A percentile compares a stretch with the other conserved stretches of the same genome.
Conservation (phyloP, 1,284 basidiomycete genomes). For the Heterobasidion parviporum region DNA sequence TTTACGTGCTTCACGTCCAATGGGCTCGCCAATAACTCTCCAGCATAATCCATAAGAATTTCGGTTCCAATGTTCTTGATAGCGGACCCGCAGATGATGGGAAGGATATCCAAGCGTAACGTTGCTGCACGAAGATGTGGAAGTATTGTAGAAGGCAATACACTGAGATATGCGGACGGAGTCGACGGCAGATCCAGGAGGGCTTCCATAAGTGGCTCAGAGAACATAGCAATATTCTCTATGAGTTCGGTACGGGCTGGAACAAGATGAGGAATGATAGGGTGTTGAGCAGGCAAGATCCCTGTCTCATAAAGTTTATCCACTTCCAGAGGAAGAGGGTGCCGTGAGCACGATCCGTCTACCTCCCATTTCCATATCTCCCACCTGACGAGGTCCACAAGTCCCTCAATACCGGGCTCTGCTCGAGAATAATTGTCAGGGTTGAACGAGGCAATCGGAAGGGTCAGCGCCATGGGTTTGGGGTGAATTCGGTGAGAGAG, state of each 20-base stretch:
- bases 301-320: constrained; percentile 32
- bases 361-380: constrained; percentile 66
- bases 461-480: constrained; percentile 61
- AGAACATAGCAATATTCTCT: constrained; percentile 74
- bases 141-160: constrained; percentile 44
- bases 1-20: constrained; percentile 45
- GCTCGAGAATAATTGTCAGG: constrained; percentile 54
- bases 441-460: constrained; percentile 74
- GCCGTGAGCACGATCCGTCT: constrained; percentile 33
- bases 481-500: constrained; percentile 68
- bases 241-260: constrained; percentile 63
- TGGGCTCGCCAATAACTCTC: constrained; percentile 75
- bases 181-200: constrained; percentile 51
- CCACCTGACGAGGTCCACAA: constrained; percentile 79
- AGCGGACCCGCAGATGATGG: constrained; percentile 80
- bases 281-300: constrained; percentile 50
- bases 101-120: constrained; percentile 59
- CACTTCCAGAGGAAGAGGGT: constrained; percentile 44
- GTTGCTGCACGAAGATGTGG: constrained; percentile 64
- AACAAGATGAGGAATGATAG: constrained; percentile 55
- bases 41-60: constrained; percentile 73
- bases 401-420: constrained; percentile 69
- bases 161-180: constrained; percentile 53
- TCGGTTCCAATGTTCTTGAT: constrained; percentile 78
- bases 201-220: constrained; percentile 69